Evolutionary conservation across 108 stramenopile genomes (phyloP), one percentile per base, ranked within the genome.

Genomic region (Cyclotella choctawhatcheeana): DNA sequence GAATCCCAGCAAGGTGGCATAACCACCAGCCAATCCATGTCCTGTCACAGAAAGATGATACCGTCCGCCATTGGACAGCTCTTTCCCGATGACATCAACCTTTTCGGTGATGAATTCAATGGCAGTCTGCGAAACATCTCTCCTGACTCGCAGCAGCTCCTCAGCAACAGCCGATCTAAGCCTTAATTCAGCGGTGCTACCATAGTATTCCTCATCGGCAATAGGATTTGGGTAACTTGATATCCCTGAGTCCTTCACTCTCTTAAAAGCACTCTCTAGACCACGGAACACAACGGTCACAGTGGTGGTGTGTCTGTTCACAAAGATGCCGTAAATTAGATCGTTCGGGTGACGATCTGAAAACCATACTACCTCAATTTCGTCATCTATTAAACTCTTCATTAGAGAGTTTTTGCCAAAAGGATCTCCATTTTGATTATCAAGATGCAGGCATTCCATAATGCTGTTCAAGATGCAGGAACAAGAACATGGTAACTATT

Each of bases 181-280:
- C 1, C 47, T 48, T 13, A 66, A 34, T 18, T 0, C 17, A 8
- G 44, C 31, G 6, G 50, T 37, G 48, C 32, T 66, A 13, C 64
- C 64, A 12, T 48, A 26, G n/a, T 50, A 52, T 27, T 48, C 64
- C 51, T 66, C 64, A 21, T 67, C 51, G 13, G 35, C 26, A 58
- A 69, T 69, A 16, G 67, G 58, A 26, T 69, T 69, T 0, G 67
- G 43, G 37, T 58, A 69, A 12, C 24, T 69, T 56, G 67, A 59
- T 40, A 69, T 58, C 34, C 1, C 29, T 27, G 58, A 58, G 29
- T 69, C 55, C 2, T 58, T 22, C 10, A 45, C 32, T 5, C 44
- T 29, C 27, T 29, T 48, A 33, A 66, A 66, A 32, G 47, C 2
- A 5, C 48, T 31, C 31, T 66, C 64, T 66, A 33, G 48, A 17